phyloP scores from a whole-genome alignment of 441 rosid species.

The Erodium texanum region DNA sequence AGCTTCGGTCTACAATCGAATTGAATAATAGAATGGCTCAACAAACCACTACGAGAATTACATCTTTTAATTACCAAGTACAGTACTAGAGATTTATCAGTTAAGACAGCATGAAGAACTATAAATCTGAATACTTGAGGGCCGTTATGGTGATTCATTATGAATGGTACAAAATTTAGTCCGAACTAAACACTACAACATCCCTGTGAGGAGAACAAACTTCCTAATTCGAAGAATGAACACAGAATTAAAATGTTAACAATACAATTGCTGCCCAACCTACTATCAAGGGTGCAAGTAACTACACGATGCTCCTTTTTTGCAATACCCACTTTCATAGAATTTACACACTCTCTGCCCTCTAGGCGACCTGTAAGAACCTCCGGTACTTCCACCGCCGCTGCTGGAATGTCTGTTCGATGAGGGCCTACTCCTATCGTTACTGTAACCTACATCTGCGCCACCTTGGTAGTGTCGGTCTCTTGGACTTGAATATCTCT shows the following conservation, averaged over 20 bases:
- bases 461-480: conserved; percentile 32
- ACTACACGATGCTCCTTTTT: conserved; percentile 74
- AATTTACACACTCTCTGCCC: conserved; percentile 79
- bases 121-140: not conserved
- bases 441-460: not conserved
- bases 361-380: conserved; percentile 48
- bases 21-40: not conserved
- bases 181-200: not conserved
- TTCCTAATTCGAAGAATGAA: conserved; percentile 28
- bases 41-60: not conserved
- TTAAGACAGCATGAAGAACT: not conserved
- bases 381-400: conserved; percentile 24
- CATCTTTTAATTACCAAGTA: not conserved
- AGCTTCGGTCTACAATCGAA: too few relatives aligned
- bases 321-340: conserved; percentile 70
- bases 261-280: conserved; percentile 4
- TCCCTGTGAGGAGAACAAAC: not conserved
- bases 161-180: conserved; percentile 8
- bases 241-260: conserved; percentile 26
- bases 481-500: conserved; percentile 32
- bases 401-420: conserved; percentile 35
- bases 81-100: not conserved
- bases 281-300: conserved; percentile 59
- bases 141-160: not conserved
- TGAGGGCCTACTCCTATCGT: conserved; percentile 31